Conservation (phyloP, 495 filamentous ascomycete species). For the Neurospora sp. region DNA sequence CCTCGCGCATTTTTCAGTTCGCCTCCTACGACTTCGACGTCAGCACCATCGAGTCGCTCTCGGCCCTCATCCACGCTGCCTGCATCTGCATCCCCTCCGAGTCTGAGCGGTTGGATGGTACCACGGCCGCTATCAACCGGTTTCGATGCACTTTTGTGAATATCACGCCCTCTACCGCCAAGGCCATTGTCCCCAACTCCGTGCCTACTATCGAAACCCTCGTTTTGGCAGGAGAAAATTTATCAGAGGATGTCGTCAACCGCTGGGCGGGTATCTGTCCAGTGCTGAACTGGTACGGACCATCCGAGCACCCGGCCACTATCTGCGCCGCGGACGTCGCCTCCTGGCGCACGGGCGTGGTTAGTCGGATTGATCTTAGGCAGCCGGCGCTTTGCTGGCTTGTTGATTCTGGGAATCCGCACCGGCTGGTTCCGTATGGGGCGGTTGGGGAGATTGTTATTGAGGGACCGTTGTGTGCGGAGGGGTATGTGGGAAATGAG, state of each 20-base stretch:
- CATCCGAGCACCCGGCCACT: conserved; percentile 19
- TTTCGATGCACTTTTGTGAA: conserved; percentile 16
- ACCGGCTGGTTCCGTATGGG: conserved; percentile 3
- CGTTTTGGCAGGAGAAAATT: conserved; percentile 18
- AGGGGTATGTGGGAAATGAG: neutral
- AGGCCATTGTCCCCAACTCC: conserved; percentile 16
- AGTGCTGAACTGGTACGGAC: conserved; percentile 21
- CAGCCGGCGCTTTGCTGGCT: neutral
- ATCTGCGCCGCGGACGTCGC: neutral
- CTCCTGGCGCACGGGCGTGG: neutral
- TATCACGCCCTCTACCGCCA: conserved; percentile 13
- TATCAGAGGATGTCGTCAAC: conserved; percentile 10
- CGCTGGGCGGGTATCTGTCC: conserved; percentile 6
- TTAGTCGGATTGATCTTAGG: neutral
- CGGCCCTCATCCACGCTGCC: conserved; percentile 36
- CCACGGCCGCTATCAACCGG: conserved; percentile 6
- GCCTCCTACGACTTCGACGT: conserved; percentile 51
- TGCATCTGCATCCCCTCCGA: conserved; percentile 24
- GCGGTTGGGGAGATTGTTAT: conserved; percentile 13
- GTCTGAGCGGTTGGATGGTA: conserved; percentile 7
- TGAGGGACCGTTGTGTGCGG: neutral
- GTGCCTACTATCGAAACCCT: conserved; percentile 19
- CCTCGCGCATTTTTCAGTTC: conserved; percentile 44
- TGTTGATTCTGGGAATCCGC: conserved; percentile 1
- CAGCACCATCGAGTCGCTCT: conserved; percentile 45